Evolutionary conservation across 192 early-diverging fungal genomes (phyloP).

Genomic region (Coemansia umbellata): DNA sequence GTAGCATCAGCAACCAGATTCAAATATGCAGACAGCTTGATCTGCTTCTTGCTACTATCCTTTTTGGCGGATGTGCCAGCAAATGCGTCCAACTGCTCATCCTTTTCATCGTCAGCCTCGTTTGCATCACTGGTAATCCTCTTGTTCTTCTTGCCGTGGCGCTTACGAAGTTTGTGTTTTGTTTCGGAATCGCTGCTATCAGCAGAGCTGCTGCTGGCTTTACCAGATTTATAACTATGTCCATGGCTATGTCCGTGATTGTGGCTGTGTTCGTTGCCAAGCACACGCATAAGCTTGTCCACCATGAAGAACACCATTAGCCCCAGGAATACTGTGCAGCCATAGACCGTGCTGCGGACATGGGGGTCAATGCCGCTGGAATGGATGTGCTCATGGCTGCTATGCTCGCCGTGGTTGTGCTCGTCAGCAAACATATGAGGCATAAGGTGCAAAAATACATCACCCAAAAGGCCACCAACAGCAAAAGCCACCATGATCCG

Average conservation of each 20-base stretch:
- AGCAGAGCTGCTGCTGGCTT: slow-evolving; percentile 12
- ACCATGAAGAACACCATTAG: slow-evolving; percentile 74
- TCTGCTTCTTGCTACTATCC: slow-evolving; percentile 23
- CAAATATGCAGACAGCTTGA: slow-evolving; percentile 72
- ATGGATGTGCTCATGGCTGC: slow-evolving; percentile 33
- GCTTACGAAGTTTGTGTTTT: slow-evolving; percentile 29
- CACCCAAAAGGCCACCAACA: slow-evolving; percentile 79
- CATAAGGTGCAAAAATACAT: slow-evolving; percentile 80
- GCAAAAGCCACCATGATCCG: slow-evolving; percentile 80
- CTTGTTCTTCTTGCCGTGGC: slow-evolving; percentile 11
- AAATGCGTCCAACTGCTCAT: slow-evolving; percentile 11
- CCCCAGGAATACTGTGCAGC: slow-evolving; percentile 72
- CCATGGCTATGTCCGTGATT: slow-evolving; percentile 50
- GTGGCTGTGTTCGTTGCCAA: slow-evolving; percentile 65
- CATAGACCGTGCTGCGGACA: slow-evolving; percentile 57
- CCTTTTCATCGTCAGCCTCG: slow-evolving; percentile 48
- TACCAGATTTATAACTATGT: slow-evolving; percentile 5
- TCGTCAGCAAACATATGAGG: slow-evolving; percentile 71
- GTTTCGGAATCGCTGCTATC: slow-evolving; percentile 20
- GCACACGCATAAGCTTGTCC: slow-evolving; percentile 79
- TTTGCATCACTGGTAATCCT: slow-evolving; percentile 18
- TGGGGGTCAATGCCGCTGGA: slow-evolving; percentile 42
- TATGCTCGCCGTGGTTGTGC: slow-evolving; percentile 27
- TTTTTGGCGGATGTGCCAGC: slow-evolving; percentile 1
- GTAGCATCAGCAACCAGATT: slow-evolving; percentile 80